Base-by-base conservation (phyloP, 225 moss, liverwort and hornwort species). In the Physcomitrellopsis africana region DNA sequence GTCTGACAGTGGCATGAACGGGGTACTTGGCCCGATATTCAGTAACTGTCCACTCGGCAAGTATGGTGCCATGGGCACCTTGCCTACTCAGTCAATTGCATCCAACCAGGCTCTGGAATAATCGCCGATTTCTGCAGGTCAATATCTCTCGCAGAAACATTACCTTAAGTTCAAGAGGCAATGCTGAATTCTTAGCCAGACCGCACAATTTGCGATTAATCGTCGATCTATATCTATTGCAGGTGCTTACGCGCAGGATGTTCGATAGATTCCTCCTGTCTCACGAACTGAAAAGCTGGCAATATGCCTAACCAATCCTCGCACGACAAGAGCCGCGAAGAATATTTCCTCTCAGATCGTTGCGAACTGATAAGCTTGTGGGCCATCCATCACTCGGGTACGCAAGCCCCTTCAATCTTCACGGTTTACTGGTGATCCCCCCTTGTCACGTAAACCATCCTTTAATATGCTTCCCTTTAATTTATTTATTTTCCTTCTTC, bases 11-110 rank as follows among this genome's bases (percentile, higher is more conserved):
- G 77, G 80, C 71, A 64, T 81, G 73, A 72, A 77, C 65, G 76
- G 61, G 26, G 76, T 70, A 76, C 81, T 37, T 7, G 32, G 32
- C 32, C 76, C 56, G 73, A 79, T 69, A 60, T 69, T 73, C 73
- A 79, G 81, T 79, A 74, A 74, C 73, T 82, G 82, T 73, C 82
- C 64, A 85, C 78, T 78, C 24, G 75, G 72, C 84, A 84, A 67
- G 65, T 48, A 42, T 80, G 77, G 83, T 80, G 80, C 80, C 56
- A 37, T 58, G 8, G 17, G 18, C 18, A 22, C 72, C 72, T 11
- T 37, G 32, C 32, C 32, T 37, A 37, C 32, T 37, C 32, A 37
- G 32, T 37, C 32, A 37, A 37, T 37, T 37, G 32, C 32, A 37
- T 37, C 32, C 4, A 37, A 37, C 32, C 4, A 37, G 32, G 4